Conservation (phyloP, 2,329 filamentous ascomycete species). For the Diaporthe caulivora region DNA sequence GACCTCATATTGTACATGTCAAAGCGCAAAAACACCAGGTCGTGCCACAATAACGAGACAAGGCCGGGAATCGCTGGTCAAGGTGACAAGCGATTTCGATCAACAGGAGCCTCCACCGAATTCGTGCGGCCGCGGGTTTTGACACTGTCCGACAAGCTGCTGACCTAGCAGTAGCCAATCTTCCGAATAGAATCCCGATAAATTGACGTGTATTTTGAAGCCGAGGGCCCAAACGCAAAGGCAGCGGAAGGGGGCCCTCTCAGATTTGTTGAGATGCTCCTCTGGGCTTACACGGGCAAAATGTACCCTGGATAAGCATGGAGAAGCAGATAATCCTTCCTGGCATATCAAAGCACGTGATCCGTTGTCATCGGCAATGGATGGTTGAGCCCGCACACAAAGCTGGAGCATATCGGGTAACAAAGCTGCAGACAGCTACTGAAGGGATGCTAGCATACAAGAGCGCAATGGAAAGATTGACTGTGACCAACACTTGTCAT, state of each 20-base stretch:
- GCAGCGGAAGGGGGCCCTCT: not conserved
- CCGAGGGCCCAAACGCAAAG: not conserved
- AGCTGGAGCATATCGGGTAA: not conserved
- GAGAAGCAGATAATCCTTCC: no score
- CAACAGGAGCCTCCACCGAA: not conserved
- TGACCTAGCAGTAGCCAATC: not conserved
- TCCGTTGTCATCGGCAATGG: slow-evolving; percentile 43
- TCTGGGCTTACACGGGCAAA: slow-evolving; percentile 42
- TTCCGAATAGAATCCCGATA: not conserved
- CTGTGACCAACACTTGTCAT: not conserved
- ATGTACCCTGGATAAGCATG: slow-evolving; percentile 40
- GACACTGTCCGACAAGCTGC: not conserved
- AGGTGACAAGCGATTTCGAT: not conserved
- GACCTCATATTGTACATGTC: not conserved
- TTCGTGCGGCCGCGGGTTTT: not conserved
- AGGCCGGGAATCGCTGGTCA: not conserved
- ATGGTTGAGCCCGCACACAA: not conserved
- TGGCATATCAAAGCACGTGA: slow-evolving; percentile 46
- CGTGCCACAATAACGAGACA: not conserved
- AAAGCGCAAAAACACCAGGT: not conserved
- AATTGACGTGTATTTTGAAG: not conserved
- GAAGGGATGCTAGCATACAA: not conserved
- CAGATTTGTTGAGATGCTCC: not conserved
- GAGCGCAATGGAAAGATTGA: not conserved
- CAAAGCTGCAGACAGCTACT: no score